phyloP scores from a whole-genome alignment of 495 filamentous ascomycete species.

The Daldinia loculata region DNA sequence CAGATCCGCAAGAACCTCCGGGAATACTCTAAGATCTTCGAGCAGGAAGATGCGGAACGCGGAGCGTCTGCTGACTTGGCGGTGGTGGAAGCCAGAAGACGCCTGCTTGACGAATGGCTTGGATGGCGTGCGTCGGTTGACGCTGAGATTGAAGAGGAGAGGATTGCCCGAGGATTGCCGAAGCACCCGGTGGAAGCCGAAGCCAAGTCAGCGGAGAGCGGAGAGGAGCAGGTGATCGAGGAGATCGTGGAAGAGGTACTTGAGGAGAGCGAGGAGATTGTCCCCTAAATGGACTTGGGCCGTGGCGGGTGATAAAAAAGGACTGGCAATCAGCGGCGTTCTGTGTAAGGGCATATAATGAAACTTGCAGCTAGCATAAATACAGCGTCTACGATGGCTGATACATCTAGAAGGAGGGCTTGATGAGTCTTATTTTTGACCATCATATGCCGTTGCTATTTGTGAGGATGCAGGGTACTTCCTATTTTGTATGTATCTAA shows the following conservation, averaged over 20 bases:
- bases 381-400: constrained; percentile 18
- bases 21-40: constrained; percentile 93
- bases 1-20: constrained; percentile 96
- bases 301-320: background rate
- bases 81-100: constrained; percentile 86
- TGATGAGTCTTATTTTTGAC: background rate
- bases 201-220: constrained; percentile 63
- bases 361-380: constrained; percentile 26
- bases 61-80: constrained; percentile 91
- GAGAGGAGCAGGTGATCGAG: constrained; percentile 78
- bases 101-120: constrained; percentile 87
- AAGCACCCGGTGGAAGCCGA: constrained; percentile 67
- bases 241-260: constrained; percentile 95
- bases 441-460: constrained; percentile 23
- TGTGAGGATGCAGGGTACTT: constrained; percentile 4
- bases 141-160: constrained; percentile 76
- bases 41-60: constrained; percentile 91
- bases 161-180: constrained; percentile 70
- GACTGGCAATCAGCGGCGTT: constrained; percentile 43
- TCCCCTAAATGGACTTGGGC: constrained; percentile 34
- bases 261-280: constrained; percentile 86
- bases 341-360: constrained; percentile 36
- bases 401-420: background rate
- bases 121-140: constrained; percentile 82
- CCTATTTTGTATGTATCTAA: background rate